These are phyloP conservation scores for Phaseolus lunatus DNA, from an alignment of 306 rosid genomes.

Conservation along the genomic window DNA sequence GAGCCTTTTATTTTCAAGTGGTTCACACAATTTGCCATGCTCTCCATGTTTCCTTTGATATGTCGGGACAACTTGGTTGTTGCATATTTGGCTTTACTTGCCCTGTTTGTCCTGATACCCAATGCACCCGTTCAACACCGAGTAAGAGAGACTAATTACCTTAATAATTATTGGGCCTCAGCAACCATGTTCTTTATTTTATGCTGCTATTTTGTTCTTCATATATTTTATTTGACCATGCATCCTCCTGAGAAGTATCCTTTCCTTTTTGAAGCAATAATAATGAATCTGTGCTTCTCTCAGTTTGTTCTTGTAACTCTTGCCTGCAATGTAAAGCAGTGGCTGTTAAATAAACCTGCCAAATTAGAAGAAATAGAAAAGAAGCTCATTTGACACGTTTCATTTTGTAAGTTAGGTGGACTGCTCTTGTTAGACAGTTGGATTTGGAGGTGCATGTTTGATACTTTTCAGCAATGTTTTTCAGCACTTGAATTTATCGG, in stretches of 20 bases:
- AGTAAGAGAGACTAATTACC: conserved; percentile 37
- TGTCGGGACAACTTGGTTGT: conserved; percentile 67
- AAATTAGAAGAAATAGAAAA: conserved; percentile 58
- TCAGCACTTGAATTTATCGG: neutral
- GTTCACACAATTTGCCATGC: conserved; percentile 68
- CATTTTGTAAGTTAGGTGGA: neutral
- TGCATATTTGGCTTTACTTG: conserved; percentile 68
- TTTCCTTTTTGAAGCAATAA: conserved; percentile 86
- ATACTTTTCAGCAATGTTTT: conserved; percentile 23
- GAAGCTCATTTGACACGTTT: conserved; percentile 59
- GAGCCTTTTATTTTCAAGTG: conserved; percentile 70
- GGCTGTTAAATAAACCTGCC: conserved; percentile 62
- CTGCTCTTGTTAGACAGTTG: conserved; percentile 34
- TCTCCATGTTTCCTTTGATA: conserved; percentile 89
- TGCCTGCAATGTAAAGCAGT: conserved; percentile 72
- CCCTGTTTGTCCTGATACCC: conserved; percentile 63
- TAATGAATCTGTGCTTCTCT: conserved; percentile 86
- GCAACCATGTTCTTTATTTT: conserved; percentile 38
- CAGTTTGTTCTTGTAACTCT: conserved; percentile 74
- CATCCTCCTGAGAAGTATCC: conserved; percentile 78
- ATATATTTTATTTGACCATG: conserved; percentile 71
- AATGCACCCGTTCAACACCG: conserved; percentile 46
- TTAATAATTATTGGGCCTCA: conserved; percentile 36
- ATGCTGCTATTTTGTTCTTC: conserved; percentile 64
- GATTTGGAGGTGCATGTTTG: conserved; percentile 24